Percentiles rank a stretch among this genome's conserved stretches.
phyloP scores from a whole-genome alignment of 2,329 filamentous ascomycete genomes.

The Sordariomycetes sp. region DNA sequence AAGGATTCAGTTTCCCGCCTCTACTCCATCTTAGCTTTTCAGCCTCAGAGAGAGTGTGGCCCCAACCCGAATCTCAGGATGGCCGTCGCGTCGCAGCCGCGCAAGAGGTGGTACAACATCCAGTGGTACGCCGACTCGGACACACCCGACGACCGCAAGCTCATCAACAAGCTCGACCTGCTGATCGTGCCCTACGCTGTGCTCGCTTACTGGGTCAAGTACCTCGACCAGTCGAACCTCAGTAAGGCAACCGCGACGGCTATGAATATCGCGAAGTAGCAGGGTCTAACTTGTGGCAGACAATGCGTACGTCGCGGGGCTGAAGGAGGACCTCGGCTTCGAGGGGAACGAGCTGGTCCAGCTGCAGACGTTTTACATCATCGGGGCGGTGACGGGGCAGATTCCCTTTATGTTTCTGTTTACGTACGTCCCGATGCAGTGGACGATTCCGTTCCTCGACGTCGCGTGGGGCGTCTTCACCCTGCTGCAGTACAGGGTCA shows the following conservation, averaged over 20 bases:
- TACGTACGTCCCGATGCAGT: conserved; percentile 32
- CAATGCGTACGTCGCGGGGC: conserved; percentile 43
- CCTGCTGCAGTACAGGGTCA: conserved; percentile 39
- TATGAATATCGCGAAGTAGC: neutral
- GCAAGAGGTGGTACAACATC: conserved; percentile 2
- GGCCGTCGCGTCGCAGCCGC: neutral
- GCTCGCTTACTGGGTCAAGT: conserved; percentile 15
- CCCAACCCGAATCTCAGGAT: neutral
- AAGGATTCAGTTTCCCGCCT: neutral
- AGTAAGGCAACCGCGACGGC: conserved; percentile 7
- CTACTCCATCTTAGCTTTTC: neutral
- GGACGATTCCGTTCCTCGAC: conserved; percentile 38
- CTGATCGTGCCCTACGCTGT: conserved; percentile 26
- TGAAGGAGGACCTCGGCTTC: conserved; percentile 40
- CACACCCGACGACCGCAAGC: conserved; percentile 18
- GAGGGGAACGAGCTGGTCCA: conserved; percentile 43
- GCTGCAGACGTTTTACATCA: conserved; percentile 36
- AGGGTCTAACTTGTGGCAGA: neutral
- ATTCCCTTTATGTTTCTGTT: conserved; percentile 42
- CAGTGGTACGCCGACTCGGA: conserved; percentile 40
- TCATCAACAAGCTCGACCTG: conserved; percentile 45
- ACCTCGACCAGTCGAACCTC: conserved; percentile 15
- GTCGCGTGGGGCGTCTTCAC: conserved; percentile 46
- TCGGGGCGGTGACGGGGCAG: conserved; percentile 37
- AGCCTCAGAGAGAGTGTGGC: neutral